Evolutionary conservation across 1,284 basidiomycete genomes (phyloP).

Genomic region (Ustilago shanxiensis): DNA sequence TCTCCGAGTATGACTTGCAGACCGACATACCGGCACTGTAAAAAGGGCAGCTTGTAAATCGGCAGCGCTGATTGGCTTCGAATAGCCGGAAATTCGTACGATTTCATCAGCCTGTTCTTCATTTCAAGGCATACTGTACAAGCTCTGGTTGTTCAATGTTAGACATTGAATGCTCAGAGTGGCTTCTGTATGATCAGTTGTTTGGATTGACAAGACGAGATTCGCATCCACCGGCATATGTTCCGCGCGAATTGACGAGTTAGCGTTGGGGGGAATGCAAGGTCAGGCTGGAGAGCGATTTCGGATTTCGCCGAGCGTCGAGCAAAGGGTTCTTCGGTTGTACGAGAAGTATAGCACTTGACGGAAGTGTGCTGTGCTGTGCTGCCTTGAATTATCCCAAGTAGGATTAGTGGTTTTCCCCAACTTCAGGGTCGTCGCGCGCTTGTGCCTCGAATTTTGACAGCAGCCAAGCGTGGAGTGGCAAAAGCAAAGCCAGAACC

Average conservation of each 20-base stretch:
- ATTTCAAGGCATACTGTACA: background rate
- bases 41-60: slow-evolving; percentile 7
- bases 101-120: background rate
- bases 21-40: background rate
- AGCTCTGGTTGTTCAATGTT: background rate
- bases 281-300: slow-evolving; percentile 3
- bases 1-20: slow-evolving; percentile 16
- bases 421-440: slow-evolving; percentile 6
- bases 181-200: background rate
- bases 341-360: background rate
- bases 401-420: too few species aligned
- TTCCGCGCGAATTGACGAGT: background rate
- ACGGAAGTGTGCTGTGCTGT: slow-evolving; percentile 15
- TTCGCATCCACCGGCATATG: background rate
- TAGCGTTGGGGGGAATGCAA: background rate
- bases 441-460: slow-evolving; percentile 1
- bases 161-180: background rate
- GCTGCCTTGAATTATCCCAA: slow-evolving; percentile 17
- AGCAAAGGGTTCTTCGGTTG: slow-evolving; percentile 11
- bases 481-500: slow-evolving; percentile 14
- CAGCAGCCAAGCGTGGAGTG: slow-evolving; percentile 15
- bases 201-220: background rate
- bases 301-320: slow-evolving; percentile 36
- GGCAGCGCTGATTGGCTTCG: slow-evolving; percentile 20
- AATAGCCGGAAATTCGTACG: slow-evolving; percentile 2